Evolutionary conservation across 306 rosid genomes (phyloP), one percentile per base, ranked within the genome.

Genomic region (Lathyrus oleraceus): DNA sequence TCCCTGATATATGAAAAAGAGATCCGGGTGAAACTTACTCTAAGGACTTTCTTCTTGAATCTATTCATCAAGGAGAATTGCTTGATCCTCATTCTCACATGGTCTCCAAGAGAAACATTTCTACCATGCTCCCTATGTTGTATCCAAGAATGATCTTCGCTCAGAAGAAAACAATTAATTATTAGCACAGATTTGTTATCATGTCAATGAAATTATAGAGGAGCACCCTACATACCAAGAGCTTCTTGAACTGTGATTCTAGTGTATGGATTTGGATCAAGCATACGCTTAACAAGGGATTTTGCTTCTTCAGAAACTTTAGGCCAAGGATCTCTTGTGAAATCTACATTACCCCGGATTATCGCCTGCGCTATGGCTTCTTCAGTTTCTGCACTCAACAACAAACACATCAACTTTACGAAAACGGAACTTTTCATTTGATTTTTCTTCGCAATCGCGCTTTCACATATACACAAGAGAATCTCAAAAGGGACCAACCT

Each of bases 331-430:
- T 94, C 98, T 79, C 84, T 88, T 62, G 86, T 83, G 72, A 90
- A 91, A 75, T 90, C 94, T 27, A 90, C 12, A 12, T 15, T 66
- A 49, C 95, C 88, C 58, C 78, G 70, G 75, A 94, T 75, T 30
- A 94, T 94, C 1, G 97, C 97, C 48, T 87, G 97, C 14, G 98
- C 98, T 56, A 94, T 94, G 72, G 88, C 98, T 76, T 88, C 98
- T 77, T 94, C 98, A 6, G 88, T 68, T 84, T 90, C 97, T 94
- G 96, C 48, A 75, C 61, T 40, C 67, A 36, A 23, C 16, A 38
- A 71, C n/a, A 35, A 35, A 14, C 9, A 6, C 58, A 61, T 12
- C 14, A 65, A 44, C 8, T 45, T 48, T 13, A 49, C 35, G 59
- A 61, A 67, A 71, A 19, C 0, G 38, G 59, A 42, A 65, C 47